Percentiles rank a stretch among this genome's conserved stretches.
phyloP scores from a whole-genome alignment of 768 basidiomycete genomes.

The Serendipita sp. region DNA sequence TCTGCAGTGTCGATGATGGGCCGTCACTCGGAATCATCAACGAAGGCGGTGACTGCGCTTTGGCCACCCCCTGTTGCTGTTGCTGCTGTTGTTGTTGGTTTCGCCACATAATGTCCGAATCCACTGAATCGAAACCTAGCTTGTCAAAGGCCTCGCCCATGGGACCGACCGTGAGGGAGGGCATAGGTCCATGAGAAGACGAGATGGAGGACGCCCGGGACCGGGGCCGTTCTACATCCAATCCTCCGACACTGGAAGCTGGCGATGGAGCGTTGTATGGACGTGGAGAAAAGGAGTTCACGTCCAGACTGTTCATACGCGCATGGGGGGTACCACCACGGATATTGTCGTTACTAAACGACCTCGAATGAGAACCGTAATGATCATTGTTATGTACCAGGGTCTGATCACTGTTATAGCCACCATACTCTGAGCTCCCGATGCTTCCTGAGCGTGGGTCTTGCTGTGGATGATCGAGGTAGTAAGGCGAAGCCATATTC shows the following conservation, averaged over 20 bases:
- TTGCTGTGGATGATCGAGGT: neutral
- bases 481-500: neutral
- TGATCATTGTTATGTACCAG: neutral
- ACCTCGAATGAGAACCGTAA: neutral
- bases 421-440: neutral
- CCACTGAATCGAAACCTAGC: constrained; percentile 1
- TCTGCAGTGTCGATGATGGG: constrained; percentile 21
- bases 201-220: constrained; percentile 49
- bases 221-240: neutral
- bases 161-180: neutral
- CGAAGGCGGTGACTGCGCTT: constrained; percentile 49
- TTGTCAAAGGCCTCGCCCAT: constrained; percentile 5
- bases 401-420: neutral
- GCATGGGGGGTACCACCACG: neutral
- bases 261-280: neutral
- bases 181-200: constrained; percentile 28
- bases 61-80: constrained; percentile 14
- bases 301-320: constrained; percentile 3
- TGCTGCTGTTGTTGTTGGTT: neutral
- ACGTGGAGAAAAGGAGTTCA: constrained; percentile 1
- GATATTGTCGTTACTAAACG: neutral
- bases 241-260: neutral
- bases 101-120: neutral
- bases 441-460: neutral
- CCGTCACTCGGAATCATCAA: constrained; percentile 31